Percentiles rank a stretch among this genome's conserved stretches.
phyloP scores from a whole-genome alignment of 2,329 filamentous ascomycete genomes.

The Pseudogymnoascus sp. region DNA sequence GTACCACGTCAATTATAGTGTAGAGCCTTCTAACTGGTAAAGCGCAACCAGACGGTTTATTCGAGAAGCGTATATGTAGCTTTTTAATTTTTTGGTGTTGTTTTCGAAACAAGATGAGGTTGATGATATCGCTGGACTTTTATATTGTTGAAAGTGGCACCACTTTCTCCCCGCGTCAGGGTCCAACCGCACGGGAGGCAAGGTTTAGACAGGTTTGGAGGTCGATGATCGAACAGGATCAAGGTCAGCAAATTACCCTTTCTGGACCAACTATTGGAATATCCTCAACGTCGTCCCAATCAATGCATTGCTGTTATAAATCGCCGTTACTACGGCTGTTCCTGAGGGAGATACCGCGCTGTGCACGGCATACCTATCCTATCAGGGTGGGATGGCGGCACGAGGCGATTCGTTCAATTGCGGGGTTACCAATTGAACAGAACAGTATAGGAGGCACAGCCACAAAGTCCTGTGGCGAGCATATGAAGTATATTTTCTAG shows the following conservation, averaged over 20 bases:
- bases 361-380: neutral
- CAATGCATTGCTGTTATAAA: slow-evolving; percentile 6
- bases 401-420: neutral
- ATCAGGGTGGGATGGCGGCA: neutral
- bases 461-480: neutral
- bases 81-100: neutral
- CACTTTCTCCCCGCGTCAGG: neutral
- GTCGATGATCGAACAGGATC: neutral
- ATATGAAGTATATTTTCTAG: neutral
- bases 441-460: neutral
- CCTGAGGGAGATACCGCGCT: neutral
- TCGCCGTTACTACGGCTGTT: neutral
- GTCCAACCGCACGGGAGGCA: neutral
- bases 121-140: neutral
- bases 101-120: neutral
- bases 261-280: slow-evolving; percentile 1
- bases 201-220: slow-evolving; percentile 1
- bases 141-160: neutral
- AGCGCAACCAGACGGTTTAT: neutral
- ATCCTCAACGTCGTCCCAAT: slow-evolving; percentile 5
- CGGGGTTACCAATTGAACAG: neutral
- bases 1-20: neutral
- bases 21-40: neutral
- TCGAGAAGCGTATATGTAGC: neutral
- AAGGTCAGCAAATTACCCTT: neutral